Percentiles rank a stretch among this genome's conserved stretches.
Conservation (phyloP, 306 rosid genomes). For the Chamaecrista fasciculata region DNA sequence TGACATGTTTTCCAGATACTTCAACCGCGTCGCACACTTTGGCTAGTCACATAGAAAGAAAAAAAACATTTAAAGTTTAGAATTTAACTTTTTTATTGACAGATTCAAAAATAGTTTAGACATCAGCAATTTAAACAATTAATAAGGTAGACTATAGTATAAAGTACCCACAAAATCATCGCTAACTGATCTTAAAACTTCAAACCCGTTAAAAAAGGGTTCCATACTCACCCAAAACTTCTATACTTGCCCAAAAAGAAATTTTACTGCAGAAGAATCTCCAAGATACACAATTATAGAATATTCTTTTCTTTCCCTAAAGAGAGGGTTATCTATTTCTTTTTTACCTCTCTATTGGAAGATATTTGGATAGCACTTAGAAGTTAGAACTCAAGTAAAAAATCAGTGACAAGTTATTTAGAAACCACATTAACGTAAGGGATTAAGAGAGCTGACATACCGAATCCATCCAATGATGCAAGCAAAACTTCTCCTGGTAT, state of each 20-base stretch:
- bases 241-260: background rate
- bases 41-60: constrained; percentile 48
- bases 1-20: constrained; percentile 83
- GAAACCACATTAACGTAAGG: background rate
- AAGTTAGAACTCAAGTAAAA: constrained; percentile 20
- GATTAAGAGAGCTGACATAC: constrained; percentile 46
- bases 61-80: constrained; percentile 14
- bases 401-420: background rate
- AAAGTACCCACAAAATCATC: constrained; percentile 18
- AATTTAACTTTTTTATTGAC: constrained; percentile 7
- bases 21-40: constrained; percentile 92
- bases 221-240: background rate
- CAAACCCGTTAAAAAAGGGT: constrained; percentile 3
- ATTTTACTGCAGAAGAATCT: constrained; percentile 8
- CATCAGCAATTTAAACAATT: background rate
- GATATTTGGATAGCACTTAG: constrained; percentile 11
- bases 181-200: background rate
- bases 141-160: constrained; percentile 10
- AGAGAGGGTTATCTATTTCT: constrained; percentile 16
- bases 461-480: constrained; percentile 95
- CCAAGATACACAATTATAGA: background rate
- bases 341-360: constrained; percentile 9
- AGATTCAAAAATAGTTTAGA: constrained; percentile 9
- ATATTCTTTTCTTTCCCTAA: constrained; percentile 10
- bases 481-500: constrained; percentile 87